These are phyloP conservation scores for Lasiosphaeriaceae sp. DNA, from an alignment of 495 filamentous ascomycete species.

Conservation along the genomic window DNA sequence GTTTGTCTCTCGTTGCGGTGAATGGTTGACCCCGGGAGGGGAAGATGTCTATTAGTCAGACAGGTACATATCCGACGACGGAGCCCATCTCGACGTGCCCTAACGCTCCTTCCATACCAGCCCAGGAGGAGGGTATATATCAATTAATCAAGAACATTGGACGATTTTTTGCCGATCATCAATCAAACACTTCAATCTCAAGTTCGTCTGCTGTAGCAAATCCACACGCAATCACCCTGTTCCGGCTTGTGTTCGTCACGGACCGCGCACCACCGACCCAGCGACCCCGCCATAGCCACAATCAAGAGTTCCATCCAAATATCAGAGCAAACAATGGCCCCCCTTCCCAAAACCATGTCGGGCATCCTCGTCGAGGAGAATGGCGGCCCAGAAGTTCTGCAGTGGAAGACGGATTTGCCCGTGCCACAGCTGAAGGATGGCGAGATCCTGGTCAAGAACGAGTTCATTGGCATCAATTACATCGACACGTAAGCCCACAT, in stretches of 20 bases:
- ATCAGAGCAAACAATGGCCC: constrained; percentile 17
- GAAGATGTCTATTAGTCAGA: background rate
- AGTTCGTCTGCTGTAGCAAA: too few relatives aligned
- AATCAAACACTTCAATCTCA: too few relatives aligned
- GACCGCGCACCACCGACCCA: too few relatives aligned
- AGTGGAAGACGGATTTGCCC: constrained; percentile 70
- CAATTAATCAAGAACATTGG: too few relatives aligned
- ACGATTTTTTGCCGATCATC: too few relatives aligned
- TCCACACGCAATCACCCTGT: too few relatives aligned
- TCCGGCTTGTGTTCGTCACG: background rate
- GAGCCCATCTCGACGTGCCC: too few relatives aligned
- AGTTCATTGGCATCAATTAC: constrained; percentile 82
- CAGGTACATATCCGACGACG: too few relatives aligned
- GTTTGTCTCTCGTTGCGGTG: background rate
- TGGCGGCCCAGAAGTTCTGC: constrained; percentile 74
- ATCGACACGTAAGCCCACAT: constrained; percentile 62
- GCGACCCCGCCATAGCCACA: background rate
- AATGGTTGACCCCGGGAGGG: background rate
- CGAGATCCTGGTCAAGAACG: constrained; percentile 80
- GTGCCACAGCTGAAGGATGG: constrained; percentile 68
- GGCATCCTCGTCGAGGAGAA: constrained; percentile 69
- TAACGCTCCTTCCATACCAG: too few relatives aligned
- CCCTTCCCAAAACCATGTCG: constrained; percentile 63
- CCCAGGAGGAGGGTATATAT: too few relatives aligned
- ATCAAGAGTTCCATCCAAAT: background rate